Percentiles rank a stretch among this genome's conserved stretches.
Evolutionary conservation across 495 filamentous ascomycete species (phyloP).

Genomic region (Cercophora samala): DNA sequence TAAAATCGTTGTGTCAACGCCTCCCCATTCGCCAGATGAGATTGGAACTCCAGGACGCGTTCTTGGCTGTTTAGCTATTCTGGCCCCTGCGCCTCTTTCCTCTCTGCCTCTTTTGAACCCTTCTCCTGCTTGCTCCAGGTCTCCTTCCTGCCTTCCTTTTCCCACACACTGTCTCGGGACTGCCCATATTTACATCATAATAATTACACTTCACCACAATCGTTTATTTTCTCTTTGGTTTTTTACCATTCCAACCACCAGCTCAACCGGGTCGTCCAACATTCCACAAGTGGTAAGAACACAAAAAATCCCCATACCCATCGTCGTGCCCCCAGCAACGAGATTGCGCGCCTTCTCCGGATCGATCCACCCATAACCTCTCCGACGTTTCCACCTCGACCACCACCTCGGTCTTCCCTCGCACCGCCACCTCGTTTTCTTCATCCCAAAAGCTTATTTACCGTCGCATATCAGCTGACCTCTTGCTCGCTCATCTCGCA

Average conservation of each 20-base stretch:
- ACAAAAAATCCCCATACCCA: background rate
- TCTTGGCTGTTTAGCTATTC: conserved; percentile 17
- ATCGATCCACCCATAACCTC: conserved; percentile 11
- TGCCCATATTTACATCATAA: conserved; percentile 16
- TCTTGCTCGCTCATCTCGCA: conserved; percentile 1
- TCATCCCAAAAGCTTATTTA: background rate
- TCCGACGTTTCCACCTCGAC: conserved; percentile 6
- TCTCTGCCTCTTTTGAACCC: conserved; percentile 3
- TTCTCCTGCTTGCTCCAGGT: background rate
- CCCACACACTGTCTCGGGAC: conserved; percentile 6
- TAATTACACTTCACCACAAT: conserved; percentile 22
- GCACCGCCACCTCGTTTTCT: background rate
- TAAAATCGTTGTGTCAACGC: conserved; percentile 13
- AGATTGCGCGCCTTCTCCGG: conserved; percentile 7
- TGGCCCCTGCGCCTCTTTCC: conserved; percentile 17
- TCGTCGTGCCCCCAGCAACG: conserved; percentile 6
- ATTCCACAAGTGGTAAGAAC: conserved; percentile 4
- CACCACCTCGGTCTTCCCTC: background rate
- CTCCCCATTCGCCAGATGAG: conserved; percentile 16
- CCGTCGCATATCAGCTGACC: background rate
- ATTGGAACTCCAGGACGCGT: conserved; percentile 14
- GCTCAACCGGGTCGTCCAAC: conserved; percentile 11
- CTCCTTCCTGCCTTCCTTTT: conserved; percentile 7
- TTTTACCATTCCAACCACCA: conserved; percentile 14
- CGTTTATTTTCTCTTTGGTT: conserved; percentile 16